A percentile compares a stretch with the other conserved stretches of the same genome.
Conservation (phyloP, 257 asterid species). For the Solanum pennellii region DNA sequence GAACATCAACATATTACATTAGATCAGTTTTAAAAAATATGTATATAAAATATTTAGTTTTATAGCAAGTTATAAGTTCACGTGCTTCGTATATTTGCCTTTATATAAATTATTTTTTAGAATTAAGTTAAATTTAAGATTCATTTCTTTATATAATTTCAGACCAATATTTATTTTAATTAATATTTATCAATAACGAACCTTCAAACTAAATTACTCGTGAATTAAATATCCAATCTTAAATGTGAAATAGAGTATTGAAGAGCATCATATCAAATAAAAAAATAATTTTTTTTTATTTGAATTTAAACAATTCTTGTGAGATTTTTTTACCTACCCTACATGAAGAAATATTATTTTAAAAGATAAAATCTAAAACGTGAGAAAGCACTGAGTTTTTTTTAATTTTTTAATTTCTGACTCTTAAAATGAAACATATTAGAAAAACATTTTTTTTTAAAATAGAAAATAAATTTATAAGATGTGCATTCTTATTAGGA, state of each 20-base stretch:
- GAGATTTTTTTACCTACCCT: not conserved
- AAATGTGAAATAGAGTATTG: fast-evolving
- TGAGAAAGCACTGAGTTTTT: not conserved
- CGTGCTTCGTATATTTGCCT: fast-evolving
- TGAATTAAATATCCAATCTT: not conserved
- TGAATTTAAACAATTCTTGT: too few species aligned
- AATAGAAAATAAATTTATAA: not conserved
- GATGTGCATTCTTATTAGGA: constrained; percentile 15
- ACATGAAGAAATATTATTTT: not conserved
- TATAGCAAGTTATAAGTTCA: not conserved
- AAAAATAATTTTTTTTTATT: too few species aligned
- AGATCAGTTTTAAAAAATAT: not conserved
- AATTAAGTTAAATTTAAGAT: not conserved
- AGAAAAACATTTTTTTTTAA: not conserved
- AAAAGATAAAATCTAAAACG: not conserved
- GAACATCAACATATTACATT: too few species aligned
- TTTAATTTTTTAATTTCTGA: not conserved
- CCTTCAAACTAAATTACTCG: not conserved
- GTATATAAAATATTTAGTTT: not conserved
- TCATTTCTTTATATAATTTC: not conserved
- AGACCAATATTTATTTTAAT: not conserved
- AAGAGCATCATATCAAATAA: too few species aligned
- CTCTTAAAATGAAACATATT: not conserved
- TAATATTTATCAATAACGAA: not conserved
- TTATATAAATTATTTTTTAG: fast-evolving